phyloP scores from a whole-genome alignment of 2,329 filamentous ascomycete genomes.

The Cytospora leucostoma region DNA sequence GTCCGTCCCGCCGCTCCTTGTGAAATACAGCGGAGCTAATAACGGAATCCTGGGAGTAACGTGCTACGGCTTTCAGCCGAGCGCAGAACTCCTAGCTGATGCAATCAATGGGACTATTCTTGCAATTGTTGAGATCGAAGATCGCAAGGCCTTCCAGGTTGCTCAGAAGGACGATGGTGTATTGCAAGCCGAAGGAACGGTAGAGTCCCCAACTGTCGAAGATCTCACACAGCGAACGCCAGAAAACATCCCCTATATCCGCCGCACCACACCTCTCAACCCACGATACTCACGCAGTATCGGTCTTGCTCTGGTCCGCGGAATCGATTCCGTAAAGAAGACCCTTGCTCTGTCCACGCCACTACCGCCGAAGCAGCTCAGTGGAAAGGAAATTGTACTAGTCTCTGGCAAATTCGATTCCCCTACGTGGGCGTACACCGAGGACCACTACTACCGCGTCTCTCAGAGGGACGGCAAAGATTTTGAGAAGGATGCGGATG shows the following conservation, averaged over 20 bases:
- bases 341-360: constrained; percentile 68
- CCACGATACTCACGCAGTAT: constrained; percentile 60
- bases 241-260: constrained; percentile 64
- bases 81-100: constrained; percentile 59
- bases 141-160: constrained; percentile 48
- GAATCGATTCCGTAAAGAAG: constrained; percentile 58
- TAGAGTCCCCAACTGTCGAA: constrained; percentile 7
- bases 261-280: constrained; percentile 57
- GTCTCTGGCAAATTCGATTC: constrained; percentile 69
- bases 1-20: constrained; percentile 58
- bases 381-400: constrained; percentile 57
- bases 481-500: constrained; percentile 37
- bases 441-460: constrained; percentile 52
- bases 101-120: constrained; percentile 72
- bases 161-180: too few relatives aligned
- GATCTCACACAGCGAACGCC: constrained; percentile 43
- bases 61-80: constrained; percentile 66
- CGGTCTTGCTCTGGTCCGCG: constrained; percentile 69
- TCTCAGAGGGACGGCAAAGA: constrained; percentile 37
- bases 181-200: constrained; percentile 7
- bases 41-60: constrained; percentile 65
- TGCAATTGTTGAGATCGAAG: constrained; percentile 64
- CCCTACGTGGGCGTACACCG: constrained; percentile 70
- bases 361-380: constrained; percentile 43
- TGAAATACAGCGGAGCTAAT: constrained; percentile 55